Conservation (phyloP, 805 yeast genomes). For the Saccharomyces eubayanus region DNA sequence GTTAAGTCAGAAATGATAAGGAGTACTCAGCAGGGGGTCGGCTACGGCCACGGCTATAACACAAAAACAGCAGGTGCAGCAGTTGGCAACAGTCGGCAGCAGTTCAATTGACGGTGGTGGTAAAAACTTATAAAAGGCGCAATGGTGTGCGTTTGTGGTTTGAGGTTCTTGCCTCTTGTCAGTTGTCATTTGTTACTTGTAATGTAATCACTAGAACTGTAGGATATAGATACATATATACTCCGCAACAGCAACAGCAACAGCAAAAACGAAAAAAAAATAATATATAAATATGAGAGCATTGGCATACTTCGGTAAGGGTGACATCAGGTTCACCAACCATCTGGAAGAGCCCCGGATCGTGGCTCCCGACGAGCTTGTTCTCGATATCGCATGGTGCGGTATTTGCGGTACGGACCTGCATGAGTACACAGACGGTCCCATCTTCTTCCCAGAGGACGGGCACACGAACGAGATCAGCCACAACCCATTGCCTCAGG, state of each 20-base stretch:
- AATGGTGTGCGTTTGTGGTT: background rate
- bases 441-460: slow-evolving; percentile 45
- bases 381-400: slow-evolving; percentile 41
- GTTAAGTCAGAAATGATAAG: background rate
- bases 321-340: slow-evolving; percentile 37
- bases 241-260: background rate
- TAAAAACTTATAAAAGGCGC: background rate
- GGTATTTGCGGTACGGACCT: slow-evolving; percentile 61
- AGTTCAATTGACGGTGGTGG: background rate
- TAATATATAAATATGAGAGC: slow-evolving; percentile 36
- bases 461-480: slow-evolving; percentile 35
- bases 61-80: background rate
- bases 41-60: background rate
- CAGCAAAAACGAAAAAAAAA: slow-evolving; percentile 1
- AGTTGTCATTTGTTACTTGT: too few species aligned
- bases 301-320: slow-evolving; percentile 39
- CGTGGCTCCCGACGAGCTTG: slow-evolving; percentile 33
- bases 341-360: slow-evolving; percentile 32
- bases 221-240: background rate
- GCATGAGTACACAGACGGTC: slow-evolving; percentile 50
- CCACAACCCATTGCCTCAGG: slow-evolving; percentile 36
- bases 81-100: too few species aligned
- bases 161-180: background rate
- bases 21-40: background rate
- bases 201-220: background rate